phyloP scores from a whole-genome alignment of 169 alveolate species.

The Toxoplasma gondii region DNA sequence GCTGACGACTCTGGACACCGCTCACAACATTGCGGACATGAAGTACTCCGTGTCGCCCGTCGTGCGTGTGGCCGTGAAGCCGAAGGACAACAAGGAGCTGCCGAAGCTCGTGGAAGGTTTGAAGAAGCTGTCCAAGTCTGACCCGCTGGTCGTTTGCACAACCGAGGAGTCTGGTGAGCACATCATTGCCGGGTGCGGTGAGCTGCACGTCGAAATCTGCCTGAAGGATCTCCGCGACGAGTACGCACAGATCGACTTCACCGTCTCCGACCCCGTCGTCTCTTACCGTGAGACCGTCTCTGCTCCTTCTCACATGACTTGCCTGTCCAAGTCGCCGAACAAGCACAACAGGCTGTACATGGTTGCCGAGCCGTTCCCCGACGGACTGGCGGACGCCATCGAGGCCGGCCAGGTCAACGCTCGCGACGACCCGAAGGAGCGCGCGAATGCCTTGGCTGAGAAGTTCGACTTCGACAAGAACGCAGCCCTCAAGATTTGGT shows the following conservation, averaged over 20 bases:
- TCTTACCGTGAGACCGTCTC: conserved; percentile 99
- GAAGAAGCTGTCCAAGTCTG: conserved; percentile 97
- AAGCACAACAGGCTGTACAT: conserved; percentile 98
- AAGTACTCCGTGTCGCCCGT: conserved; percentile 99
- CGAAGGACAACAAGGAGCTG: conserved; percentile 97
- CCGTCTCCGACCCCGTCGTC: conserved; percentile 98
- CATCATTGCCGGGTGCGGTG: conserved; percentile 99
- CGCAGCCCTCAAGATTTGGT: conserved; percentile 98
- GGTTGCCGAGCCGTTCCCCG: conserved; percentile 97
- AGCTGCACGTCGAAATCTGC: conserved; percentile 98
- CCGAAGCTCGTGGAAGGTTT: conserved; percentile 99
- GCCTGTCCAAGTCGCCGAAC: conserved; percentile 99
- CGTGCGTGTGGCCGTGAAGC: conserved; percentile 99
- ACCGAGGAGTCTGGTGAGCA: conserved; percentile 99
- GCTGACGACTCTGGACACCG: conserved; percentile 95
- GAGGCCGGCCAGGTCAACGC: conserved; percentile 94
- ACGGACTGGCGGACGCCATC: conserved; percentile 95
- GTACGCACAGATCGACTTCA: conserved; percentile 98
- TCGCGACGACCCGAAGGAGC: conserved; percentile 95
- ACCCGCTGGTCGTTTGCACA: conserved; percentile 97
- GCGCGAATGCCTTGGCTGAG: conserved; percentile 93
- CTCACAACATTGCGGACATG: conserved; percentile 98
- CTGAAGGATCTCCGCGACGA: conserved; percentile 98
- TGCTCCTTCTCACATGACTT: conserved; percentile 90
- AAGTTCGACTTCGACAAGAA: conserved; percentile 97